Percentiles rank a stretch among this genome's conserved stretches.
These are phyloP conservation scores for Xenosphaeropsis pyriputrescens DNA, from an alignment of 2,329 filamentous ascomycete genomes.

Conservation along the genomic window DNA sequence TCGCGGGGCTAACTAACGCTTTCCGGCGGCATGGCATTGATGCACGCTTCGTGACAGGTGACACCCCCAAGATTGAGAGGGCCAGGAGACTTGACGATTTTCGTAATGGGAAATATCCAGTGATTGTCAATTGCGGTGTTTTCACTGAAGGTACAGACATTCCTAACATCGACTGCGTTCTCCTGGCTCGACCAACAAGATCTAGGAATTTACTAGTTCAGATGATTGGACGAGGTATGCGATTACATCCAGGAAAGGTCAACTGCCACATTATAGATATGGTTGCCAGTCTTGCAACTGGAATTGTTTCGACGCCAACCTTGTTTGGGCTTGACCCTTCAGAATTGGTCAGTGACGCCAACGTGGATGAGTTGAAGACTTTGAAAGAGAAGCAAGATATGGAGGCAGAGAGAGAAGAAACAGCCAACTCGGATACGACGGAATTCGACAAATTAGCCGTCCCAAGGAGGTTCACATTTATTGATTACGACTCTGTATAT, in stretches of 20 bases:
- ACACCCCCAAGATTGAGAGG: constrained; percentile 57
- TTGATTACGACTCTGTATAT: constrained; percentile 82
- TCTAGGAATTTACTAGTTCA: constrained; percentile 91
- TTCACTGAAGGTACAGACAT: constrained; percentile 98
- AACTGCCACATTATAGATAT: constrained; percentile 95
- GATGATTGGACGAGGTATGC: constrained; percentile 94
- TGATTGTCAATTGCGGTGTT: constrained; percentile 87
- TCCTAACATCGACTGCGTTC: constrained; percentile 87
- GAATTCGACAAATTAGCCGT: not conserved
- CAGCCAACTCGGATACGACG: not conserved
- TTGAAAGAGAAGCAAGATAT: constrained; percentile 34
- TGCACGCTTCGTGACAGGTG: constrained; percentile 74
- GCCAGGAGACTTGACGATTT: constrained; percentile 63
- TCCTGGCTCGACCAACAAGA: constrained; percentile 76
- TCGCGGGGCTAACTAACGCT: constrained; percentile 54
- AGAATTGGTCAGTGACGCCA: constrained; percentile 56
- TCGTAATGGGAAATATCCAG: constrained; percentile 60
- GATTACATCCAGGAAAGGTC: constrained; percentile 63
- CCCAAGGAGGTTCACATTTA: constrained; percentile 40
- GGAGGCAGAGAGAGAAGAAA: constrained; percentile 15
- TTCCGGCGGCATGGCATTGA: constrained; percentile 72
- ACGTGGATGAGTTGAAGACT: constrained; percentile 42
- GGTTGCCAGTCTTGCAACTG: constrained; percentile 71
- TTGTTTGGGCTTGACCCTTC: constrained; percentile 83
- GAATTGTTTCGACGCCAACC: constrained; percentile 81